Base-by-base conservation (phyloP, 2,329 filamentous ascomycete species). In the Dothistroma pini region DNA sequence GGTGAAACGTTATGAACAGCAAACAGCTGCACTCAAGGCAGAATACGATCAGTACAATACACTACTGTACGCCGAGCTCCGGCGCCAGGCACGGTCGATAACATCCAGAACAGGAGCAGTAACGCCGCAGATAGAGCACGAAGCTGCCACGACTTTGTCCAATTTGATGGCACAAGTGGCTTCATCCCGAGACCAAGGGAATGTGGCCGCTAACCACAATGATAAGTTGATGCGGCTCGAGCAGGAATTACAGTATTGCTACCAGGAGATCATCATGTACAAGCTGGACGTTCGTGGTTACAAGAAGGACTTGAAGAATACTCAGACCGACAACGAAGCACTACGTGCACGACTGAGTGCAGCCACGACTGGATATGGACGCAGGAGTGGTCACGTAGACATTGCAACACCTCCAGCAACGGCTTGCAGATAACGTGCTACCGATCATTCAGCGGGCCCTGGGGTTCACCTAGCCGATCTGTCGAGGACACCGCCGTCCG, bases 241-340 rank as follows among this genome's bases (percentile, higher is more conserved):
- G 57, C 59, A 62, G 48, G 67, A 70, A 49, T 54, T 70, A 8
- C 56, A 70, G 52, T 61, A 70, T 38, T 71, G 65, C 51, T 71
- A 80, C 35, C 69, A 76, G n/a, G 79, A 81, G 53, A 80, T 80
- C 57, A 76, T 80, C 25, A 73, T 78, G 54, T 80, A 79, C 71
- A 81, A 80, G 66, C 74, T 81, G 32, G 79, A 82, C 56, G 74
- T 80, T 56, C 76, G 74, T 56, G 77, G 77, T 16, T 81, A 80
- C 69, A 79, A 76, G 64, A 74, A 75, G 55, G 72, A 75, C 34
- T 64, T 75, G 16, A 70, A 65, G 60, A 67, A 61, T 8, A 71
- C 69, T 5, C 65, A 70, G 16, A 66, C 69, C 6, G 68, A 72
- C 54, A 70, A 77, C 44, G 65, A 69, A 31, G 61, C 62, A 8